Evolutionary conservation across 179 eudicot genomes (phyloP).

Genomic region (Beta lomatogona): DNA sequence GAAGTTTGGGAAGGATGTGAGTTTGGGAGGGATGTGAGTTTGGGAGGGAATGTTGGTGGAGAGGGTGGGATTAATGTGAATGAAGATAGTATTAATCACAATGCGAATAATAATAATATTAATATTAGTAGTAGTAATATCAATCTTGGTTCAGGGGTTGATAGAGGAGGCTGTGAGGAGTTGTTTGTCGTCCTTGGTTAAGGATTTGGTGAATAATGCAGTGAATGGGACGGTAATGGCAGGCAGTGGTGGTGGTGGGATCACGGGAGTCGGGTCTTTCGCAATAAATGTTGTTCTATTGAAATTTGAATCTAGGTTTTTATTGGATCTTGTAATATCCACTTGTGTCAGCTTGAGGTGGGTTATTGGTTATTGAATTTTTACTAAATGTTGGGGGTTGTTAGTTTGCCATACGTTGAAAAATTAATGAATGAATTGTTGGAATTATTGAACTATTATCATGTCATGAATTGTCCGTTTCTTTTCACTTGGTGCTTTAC

Average conservation of each 20-base stretch:
- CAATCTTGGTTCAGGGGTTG: constrained; percentile 39
- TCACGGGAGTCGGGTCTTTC: constrained; percentile 40
- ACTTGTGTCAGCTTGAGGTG: too few species aligned
- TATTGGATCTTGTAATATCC: too few species aligned
- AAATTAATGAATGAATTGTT: too few species aligned
- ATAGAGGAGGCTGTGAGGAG: constrained; percentile 88
- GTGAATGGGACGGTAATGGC: constrained; percentile 32
- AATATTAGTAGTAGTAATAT: constrained; percentile 21
- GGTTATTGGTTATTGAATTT: too few species aligned
- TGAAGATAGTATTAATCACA: neutral
- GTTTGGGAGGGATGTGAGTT: constrained; percentile 29
- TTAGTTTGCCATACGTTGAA: too few species aligned
- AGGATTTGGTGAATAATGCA: constrained; percentile 58
- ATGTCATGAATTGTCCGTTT: too few species aligned
- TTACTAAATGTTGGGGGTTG: too few species aligned
- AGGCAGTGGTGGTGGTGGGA: constrained; percentile 15
- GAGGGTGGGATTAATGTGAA: constrained; percentile 3
- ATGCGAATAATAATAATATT: constrained; percentile 1
- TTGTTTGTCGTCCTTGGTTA: constrained; percentile 72
- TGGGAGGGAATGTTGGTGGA: constrained; percentile 26
- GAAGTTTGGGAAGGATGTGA: constrained; percentile 26
- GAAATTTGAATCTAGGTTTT: constrained; percentile 28
- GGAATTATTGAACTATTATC: too few species aligned
- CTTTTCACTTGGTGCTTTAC: too few species aligned
- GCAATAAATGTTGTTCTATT: constrained; percentile 52